Evolutionary conservation across 2,329 filamentous ascomycete genomes (phyloP).

Genomic region (Bretziella fagacearum): DNA sequence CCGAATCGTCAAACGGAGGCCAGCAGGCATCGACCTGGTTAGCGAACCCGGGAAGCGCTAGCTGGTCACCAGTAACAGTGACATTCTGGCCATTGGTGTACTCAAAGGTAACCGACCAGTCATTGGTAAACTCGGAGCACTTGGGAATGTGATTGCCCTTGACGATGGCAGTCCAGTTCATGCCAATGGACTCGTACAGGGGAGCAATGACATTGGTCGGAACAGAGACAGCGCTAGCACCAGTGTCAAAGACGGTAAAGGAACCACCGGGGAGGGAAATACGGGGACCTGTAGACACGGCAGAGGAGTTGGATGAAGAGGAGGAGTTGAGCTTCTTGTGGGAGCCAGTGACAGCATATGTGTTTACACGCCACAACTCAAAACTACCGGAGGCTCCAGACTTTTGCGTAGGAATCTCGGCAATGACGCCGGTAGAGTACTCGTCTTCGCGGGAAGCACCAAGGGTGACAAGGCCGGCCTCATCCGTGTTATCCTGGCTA

Average conservation of each 20-base stretch:
- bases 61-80: constrained; percentile 21
- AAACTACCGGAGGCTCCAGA: constrained; percentile 14
- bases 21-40: constrained; percentile 22
- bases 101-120: constrained; percentile 22
- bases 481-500: constrained; percentile 12
- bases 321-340: background rate
- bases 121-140: constrained; percentile 23
- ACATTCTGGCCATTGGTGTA: constrained; percentile 19
- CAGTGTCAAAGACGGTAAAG: constrained; percentile 22
- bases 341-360: constrained; percentile 16
- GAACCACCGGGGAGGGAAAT: constrained; percentile 5
- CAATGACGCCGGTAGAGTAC: constrained; percentile 19
- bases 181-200: constrained; percentile 22
- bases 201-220: constrained; percentile 17
- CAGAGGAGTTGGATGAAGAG: constrained; percentile 11
- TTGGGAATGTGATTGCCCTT: constrained; percentile 19
- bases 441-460: constrained; percentile 21
- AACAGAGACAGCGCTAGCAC: constrained; percentile 19
- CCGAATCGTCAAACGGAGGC: constrained; percentile 21
- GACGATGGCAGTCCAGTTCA: constrained; percentile 22
- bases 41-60: constrained; percentile 22
- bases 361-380: constrained; percentile 21
- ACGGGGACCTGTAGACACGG: constrained; percentile 16
- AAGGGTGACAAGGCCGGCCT: constrained; percentile 19
- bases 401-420: constrained; percentile 15